These are phyloP conservation scores for Exophiala calicioides DNA, from an alignment of 2,329 filamentous ascomycete genomes.

Conservation along the genomic window DNA sequence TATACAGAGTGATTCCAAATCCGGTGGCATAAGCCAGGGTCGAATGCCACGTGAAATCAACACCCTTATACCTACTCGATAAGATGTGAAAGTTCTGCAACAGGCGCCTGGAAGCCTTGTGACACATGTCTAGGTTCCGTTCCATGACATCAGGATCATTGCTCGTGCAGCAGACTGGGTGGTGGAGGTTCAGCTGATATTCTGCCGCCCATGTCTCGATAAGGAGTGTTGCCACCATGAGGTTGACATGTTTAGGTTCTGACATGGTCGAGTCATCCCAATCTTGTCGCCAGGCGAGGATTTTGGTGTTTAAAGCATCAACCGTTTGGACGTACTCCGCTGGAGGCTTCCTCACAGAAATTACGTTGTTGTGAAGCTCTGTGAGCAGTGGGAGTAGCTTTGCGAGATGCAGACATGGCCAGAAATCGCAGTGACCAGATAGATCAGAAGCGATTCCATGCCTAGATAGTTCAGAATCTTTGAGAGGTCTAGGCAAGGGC, in stretches of 20 bases:
- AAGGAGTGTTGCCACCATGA: constrained; percentile 50
- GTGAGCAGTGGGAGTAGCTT: constrained; percentile 67
- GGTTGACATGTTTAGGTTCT: constrained; percentile 46
- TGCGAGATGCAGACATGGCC: constrained; percentile 65
- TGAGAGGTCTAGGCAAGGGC: constrained; percentile 70
- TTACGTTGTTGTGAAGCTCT: constrained; percentile 75
- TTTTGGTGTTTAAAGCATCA: constrained; percentile 64
- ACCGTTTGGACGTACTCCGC: constrained; percentile 66
- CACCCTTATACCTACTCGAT: constrained; percentile 30
- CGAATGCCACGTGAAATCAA: constrained; percentile 33
- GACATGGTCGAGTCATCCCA: constrained; percentile 58
- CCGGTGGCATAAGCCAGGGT: constrained; percentile 29
- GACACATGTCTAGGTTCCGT: constrained; percentile 36
- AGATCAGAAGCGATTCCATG: constrained; percentile 60
- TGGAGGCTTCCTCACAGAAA: constrained; percentile 65
- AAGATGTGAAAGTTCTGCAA: constrained; percentile 33
- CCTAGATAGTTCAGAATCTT: constrained; percentile 70
- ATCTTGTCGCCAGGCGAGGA: constrained; percentile 63
- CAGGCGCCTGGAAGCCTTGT: constrained; percentile 34
- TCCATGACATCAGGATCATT: constrained; percentile 34
- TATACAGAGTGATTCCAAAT: constrained; percentile 30
- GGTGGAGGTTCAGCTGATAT: constrained; percentile 53
- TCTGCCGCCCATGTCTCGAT: constrained; percentile 53
- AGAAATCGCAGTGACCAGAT: constrained; percentile 64
- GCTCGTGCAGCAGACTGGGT: constrained; percentile 52